phyloP scores from a whole-genome alignment of 345 rosid species.

The Geranium brycei region DNA sequence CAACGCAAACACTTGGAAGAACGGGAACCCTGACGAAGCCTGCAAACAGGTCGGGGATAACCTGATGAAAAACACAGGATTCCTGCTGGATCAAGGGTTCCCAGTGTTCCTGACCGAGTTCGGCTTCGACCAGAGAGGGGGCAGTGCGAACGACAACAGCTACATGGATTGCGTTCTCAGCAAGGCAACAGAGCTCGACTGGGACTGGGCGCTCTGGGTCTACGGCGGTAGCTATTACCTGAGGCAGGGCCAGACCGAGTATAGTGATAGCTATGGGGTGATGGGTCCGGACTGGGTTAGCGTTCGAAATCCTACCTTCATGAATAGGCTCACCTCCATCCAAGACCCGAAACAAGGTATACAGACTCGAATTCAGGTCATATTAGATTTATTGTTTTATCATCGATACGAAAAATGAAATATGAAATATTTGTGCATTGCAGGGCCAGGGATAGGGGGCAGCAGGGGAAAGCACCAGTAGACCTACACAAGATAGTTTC shows the following conservation, averaged over 20 bases:
- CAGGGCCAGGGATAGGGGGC: too few relatives aligned
- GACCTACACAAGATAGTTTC: too few relatives aligned
- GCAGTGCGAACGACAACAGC: constrained; percentile 20
- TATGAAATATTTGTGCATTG: too few relatives aligned
- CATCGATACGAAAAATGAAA: too few relatives aligned
- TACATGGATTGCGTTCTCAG: constrained; percentile 28
- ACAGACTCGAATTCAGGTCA: too few relatives aligned
- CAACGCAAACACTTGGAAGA: constrained; percentile 18
- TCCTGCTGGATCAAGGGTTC: constrained; percentile 4
- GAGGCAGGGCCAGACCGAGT: constrained; percentile 13
- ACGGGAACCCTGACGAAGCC: constrained; percentile 20
- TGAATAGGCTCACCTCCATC: background rate
- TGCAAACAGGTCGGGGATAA: constrained; percentile 11
- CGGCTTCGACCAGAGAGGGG: constrained; percentile 24
- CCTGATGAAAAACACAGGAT: background rate
- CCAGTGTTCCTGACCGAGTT: constrained; percentile 33
- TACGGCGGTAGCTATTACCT: constrained; percentile 31
- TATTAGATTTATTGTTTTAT: too few relatives aligned
- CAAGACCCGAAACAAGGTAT: constrained; percentile 9
- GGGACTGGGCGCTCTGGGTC: constrained; percentile 32
- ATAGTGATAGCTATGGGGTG: constrained; percentile 24
- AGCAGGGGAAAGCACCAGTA: too few relatives aligned
- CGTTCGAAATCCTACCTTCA: background rate
- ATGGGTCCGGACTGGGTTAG: constrained; percentile 19
- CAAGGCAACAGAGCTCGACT: constrained; percentile 25